Evolutionary conservation across 306 rosid genomes (phyloP), one percentile per base, ranked within the genome.

Genomic region (Corylus avellana): DNA sequence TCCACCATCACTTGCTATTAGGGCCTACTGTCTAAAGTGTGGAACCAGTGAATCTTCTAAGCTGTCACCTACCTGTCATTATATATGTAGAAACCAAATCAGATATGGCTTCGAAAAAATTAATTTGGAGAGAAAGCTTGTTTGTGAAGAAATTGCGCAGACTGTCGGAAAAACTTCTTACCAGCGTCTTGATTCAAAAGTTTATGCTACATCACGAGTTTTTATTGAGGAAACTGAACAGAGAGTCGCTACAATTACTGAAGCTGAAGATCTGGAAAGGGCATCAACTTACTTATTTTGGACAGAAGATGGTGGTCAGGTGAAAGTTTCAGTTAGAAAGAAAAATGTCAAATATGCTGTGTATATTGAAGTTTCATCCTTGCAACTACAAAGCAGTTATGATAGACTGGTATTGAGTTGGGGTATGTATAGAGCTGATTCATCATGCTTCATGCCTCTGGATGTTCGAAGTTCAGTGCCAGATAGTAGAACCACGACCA

Each of bases 261-360:
- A 82, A 78, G 77, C 70, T 57, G 83, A 85, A 84, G 87, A 82
- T 27, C 72, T 68, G 11, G 76, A 66, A 18, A 88, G 75, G 85
- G 84, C 84, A 37, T 85, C 84, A 80, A 70, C 84, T 53, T 95
- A 85, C 84, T 73, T 89, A 79, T 95, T 92, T 57, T 88, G 98
- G 85, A 91, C 98, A 32, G 97, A 92, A 77, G 79, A 51, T 55
- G 92, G 88, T 14, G 94, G 89, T 74, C 80, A 76, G 86, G 94
- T 95, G 16, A 87, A 78, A 68, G 97, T 89, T 75, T 80, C 76
- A 83, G 98, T 95, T 37, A 72, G 84, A 70, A 90, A 90, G 85
- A 83, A 75, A 44, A 80, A 74, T 17, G 86, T 62, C 68, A 81
- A 77, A 73, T 92, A 81, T 85, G 72, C n/a, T 62, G 92, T 92